These are phyloP conservation scores for Ganoderma lucidum DNA, from an alignment of 1,284 basidiomycete species.

Conservation along the genomic window DNA sequence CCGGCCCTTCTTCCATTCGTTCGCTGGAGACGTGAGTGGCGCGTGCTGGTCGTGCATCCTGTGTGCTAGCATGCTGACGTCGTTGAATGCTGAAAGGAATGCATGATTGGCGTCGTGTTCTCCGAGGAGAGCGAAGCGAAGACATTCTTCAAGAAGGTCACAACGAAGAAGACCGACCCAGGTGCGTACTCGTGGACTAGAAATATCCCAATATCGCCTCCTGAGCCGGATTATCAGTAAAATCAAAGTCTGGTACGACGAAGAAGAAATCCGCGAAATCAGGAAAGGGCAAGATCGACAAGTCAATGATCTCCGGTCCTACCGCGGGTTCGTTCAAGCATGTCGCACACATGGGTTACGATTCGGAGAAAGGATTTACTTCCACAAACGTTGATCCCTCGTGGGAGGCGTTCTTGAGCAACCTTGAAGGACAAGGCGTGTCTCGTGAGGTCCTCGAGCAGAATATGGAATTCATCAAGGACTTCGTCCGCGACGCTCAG, in stretches of 20 bases:
- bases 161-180: constrained; percentile 70
- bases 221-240: constrained; percentile 34
- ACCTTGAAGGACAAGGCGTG: constrained; percentile 78
- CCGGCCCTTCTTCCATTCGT: constrained; percentile 93
- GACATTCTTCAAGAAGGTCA: constrained; percentile 91
- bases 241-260: constrained; percentile 50
- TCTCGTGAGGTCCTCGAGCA: constrained; percentile 68
- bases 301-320: constrained; percentile 91
- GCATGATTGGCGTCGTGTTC: constrained; percentile 93
- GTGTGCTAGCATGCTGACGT: constrained; percentile 11
- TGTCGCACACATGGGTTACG: constrained; percentile 96
- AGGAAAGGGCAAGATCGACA: constrained; percentile 79
- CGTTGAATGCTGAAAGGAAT: constrained; percentile 62
- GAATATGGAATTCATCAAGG: constrained; percentile 91
- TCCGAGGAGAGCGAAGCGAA: constrained; percentile 89
- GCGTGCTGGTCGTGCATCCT: background rate
- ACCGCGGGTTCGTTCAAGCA: constrained; percentile 86
- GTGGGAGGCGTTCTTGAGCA: constrained; percentile 84
- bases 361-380: constrained; percentile 86
- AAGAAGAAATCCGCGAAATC: constrained; percentile 63
- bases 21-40: constrained; percentile 86
- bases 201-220: constrained; percentile 4
- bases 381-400: constrained; percentile 92
- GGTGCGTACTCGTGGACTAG: constrained; percentile 47
- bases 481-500: constrained; percentile 76